Conservation (phyloP, 2,329 filamentous ascomycete species). For the Scleromitrula shiraiana region DNA sequence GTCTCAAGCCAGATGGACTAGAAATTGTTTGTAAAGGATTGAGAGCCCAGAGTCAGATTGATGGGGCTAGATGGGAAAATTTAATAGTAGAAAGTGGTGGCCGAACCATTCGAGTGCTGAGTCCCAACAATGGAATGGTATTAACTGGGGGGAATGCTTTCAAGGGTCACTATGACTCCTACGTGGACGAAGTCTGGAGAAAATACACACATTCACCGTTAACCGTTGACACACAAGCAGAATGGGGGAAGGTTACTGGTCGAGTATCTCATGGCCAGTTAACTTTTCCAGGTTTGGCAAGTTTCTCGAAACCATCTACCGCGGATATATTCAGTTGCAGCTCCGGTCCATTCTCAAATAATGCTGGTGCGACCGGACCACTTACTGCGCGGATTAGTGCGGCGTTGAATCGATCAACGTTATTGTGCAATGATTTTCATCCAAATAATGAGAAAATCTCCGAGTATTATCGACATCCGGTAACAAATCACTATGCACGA, state of each 20-base stretch:
- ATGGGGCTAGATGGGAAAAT: conserved; percentile 54
- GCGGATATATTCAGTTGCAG: conserved; percentile 61
- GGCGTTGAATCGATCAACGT: conserved; percentile 22
- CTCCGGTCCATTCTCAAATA: conserved; percentile 48
- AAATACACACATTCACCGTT: conserved; percentile 36
- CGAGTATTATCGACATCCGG: conserved; percentile 43
- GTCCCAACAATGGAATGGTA: conserved; percentile 33
- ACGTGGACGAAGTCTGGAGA: conserved; percentile 38
- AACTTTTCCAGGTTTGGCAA: conserved; percentile 35
- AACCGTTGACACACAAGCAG: conserved; percentile 55
- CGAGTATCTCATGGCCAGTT: conserved; percentile 31
- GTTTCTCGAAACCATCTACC: conserved; percentile 49
- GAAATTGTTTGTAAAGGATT: conserved; percentile 46
- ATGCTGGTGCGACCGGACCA: conserved; percentile 15
- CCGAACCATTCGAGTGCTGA: conserved; percentile 34
- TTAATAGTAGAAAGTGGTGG: conserved; percentile 34
- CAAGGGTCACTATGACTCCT: conserved; percentile 37
- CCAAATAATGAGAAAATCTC: conserved; percentile 40
- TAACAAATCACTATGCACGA: conserved; percentile 58
- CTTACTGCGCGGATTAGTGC: conserved; percentile 21
- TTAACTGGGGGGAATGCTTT: conserved; percentile 40
- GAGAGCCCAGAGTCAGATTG: conserved; percentile 44
- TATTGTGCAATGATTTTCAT: conserved; percentile 36
- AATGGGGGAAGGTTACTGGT: conserved; percentile 45
- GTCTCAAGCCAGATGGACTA: conserved; percentile 48